phyloP scores from a whole-genome alignment of 2,329 filamentous ascomycete genomes.

The Alternaria brassicicola region DNA sequence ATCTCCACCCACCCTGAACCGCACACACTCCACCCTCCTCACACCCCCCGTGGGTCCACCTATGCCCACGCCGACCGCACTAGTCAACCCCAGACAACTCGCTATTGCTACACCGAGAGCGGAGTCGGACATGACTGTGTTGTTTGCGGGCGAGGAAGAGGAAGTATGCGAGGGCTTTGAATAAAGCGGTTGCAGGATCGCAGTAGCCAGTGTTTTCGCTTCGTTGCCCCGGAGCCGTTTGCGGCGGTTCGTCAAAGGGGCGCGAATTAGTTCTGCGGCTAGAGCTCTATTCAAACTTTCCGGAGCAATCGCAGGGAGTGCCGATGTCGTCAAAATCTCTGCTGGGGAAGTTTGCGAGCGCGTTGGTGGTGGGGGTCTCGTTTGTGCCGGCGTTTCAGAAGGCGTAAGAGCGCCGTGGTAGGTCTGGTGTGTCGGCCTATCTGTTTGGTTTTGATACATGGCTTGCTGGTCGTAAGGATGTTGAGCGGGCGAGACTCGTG shows the following conservation, averaged over 20 bases:
- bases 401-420: constrained; percentile 33
- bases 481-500: constrained; percentile 26
- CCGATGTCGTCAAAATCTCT: not conserved
- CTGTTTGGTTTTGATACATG: constrained; percentile 19
- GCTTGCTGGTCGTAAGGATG: constrained; percentile 25
- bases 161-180: constrained; percentile 30
- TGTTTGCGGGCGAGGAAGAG: constrained; percentile 16
- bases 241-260: constrained; percentile 50
- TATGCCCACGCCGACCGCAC: constrained; percentile 46
- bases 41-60: constrained; percentile 42
- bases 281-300: constrained; percentile 55
- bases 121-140: constrained; percentile 44
- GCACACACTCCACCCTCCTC: constrained; percentile 50
- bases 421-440: constrained; percentile 30
- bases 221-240: constrained; percentile 54
- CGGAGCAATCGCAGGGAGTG: constrained; percentile 36
- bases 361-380: constrained; percentile 20
- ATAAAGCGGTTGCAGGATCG: constrained; percentile 50
- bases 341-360: constrained; percentile 15
- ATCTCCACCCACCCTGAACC: constrained; percentile 51
- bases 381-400: constrained; percentile 39
- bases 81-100: constrained; percentile 50
- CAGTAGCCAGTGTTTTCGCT: constrained; percentile 54
- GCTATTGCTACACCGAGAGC: constrained; percentile 50
- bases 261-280: constrained; percentile 55